phyloP scores from a whole-genome alignment of 345 rosid species.

The sweet orange (Citrus sinensis) region DVS_A1.0 CM039169.1:33776501-33777000 shows the following conservation, averaged over 20 bases:
- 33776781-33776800: no score
- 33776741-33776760: no score
- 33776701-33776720: no score
- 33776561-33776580: conserved; percentile 84
- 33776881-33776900: not conserved
- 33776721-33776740: no score
- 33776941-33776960: not conserved
- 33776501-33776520: conserved; percentile 81
- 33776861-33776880: not conserved
- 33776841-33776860: not conserved
- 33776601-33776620: not conserved
- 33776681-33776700: not conserved
- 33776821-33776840: no score
- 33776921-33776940: not conserved
- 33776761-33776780: no score
- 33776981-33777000: not conserved
- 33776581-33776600: conserved; percentile 93
- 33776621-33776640: conserved; percentile 1
- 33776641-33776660: not conserved
- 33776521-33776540: conserved; percentile 64
- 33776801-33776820: no score
- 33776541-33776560: conserved; percentile 88
- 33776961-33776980: not conserved
- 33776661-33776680: not conserved
- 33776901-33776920: not conserved